Evolutionary conservation across 106 monocot genomes (phyloP), one percentile per base, ranked within the genome.

Genomic region (Agapanthus africanus): DNA sequence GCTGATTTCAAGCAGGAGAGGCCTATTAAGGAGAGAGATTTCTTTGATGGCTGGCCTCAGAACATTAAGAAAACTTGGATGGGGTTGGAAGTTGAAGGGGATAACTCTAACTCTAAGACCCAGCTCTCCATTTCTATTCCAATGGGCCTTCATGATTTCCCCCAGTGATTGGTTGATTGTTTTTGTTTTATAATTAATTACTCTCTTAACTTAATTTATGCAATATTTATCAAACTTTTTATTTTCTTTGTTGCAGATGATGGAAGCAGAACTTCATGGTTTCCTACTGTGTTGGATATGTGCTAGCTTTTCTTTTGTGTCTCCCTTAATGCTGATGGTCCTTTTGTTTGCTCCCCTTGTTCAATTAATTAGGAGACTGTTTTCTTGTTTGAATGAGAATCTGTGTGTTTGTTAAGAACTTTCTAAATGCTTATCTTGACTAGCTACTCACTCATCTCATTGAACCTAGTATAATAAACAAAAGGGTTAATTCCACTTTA

Each of bases 81-180:
- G 75, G 81, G 78, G 21, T 7, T 78, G n/a, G 84, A 81, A 30
- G 81, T 59, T 23, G 66, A 26, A 10, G 23, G 28, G 23, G 77
- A 73, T 27, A 50, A 46, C 19, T 2, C 54, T 40, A 56, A 19
- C 42, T 67, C 76, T 23, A 86, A 79, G 72, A 84, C 90, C 65
- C 86, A 84, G 65, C 86, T 86, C 74, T 90, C 83, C 64, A 90
- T 90, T 69, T 81, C 90, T 65, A 83, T 83, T 65, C 88, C 84
- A 2, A 68, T 68, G 68, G 68, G 68, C 21, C 49, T 68, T 10
- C 68, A 49, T 34, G 49, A 68, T 40, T 68, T 68, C 49, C 46
- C 49, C 49, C 68, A 32, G 2, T 67, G 49, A 47, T 50, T 50
- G 1, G 68, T 50, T 32, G 2, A 23, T 41, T n/a, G n/a, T 28